phyloP scores from a whole-genome alignment of 768 basidiomycete genomes.

The Cyclocybe cylindracea region DNA sequence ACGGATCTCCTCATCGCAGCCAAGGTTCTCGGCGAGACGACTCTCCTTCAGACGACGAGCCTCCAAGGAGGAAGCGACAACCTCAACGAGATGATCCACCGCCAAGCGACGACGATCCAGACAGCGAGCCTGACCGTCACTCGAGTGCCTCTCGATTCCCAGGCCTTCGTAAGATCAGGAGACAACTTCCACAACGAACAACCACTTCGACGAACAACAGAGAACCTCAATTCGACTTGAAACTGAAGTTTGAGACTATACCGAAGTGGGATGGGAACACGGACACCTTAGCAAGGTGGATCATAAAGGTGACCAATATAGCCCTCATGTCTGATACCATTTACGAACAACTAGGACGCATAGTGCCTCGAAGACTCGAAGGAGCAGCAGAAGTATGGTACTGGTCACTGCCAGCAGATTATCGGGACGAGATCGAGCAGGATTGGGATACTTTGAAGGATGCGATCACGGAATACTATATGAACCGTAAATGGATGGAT shows the following conservation, averaged over 20 bases:
- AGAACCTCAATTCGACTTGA: slow-evolving; percentile 29
- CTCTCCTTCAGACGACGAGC: too few species aligned
- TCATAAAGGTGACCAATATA: slow-evolving; percentile 26
- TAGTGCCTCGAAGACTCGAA: slow-evolving; percentile 27
- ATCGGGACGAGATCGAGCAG: slow-evolving; percentile 10
- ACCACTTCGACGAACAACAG: background rate
- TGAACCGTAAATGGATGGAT: slow-evolving; percentile 32
- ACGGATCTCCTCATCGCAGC: too few species aligned
- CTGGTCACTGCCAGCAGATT: slow-evolving; percentile 17
- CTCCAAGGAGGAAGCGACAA: too few species aligned
- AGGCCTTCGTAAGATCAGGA: background rate
- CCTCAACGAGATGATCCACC: too few species aligned
- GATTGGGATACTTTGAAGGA: slow-evolving; percentile 29
- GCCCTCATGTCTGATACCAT: slow-evolving; percentile 17
- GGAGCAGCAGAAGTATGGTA: slow-evolving; percentile 32
- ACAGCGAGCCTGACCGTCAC: too few species aligned
- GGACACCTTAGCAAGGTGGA: slow-evolving; percentile 27
- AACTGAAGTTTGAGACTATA: slow-evolving; percentile 28
- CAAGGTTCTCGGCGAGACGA: too few species aligned
- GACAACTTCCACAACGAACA: background rate
- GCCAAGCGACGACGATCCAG: too few species aligned
- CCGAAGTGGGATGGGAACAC: slow-evolving; percentile 34
- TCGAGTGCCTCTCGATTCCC: background rate
- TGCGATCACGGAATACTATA: slow-evolving; percentile 28
- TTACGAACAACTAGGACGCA: slow-evolving; percentile 25